phyloP scores from a whole-genome alignment of 345 rosid species.

The Heritiera fomes region DNA sequence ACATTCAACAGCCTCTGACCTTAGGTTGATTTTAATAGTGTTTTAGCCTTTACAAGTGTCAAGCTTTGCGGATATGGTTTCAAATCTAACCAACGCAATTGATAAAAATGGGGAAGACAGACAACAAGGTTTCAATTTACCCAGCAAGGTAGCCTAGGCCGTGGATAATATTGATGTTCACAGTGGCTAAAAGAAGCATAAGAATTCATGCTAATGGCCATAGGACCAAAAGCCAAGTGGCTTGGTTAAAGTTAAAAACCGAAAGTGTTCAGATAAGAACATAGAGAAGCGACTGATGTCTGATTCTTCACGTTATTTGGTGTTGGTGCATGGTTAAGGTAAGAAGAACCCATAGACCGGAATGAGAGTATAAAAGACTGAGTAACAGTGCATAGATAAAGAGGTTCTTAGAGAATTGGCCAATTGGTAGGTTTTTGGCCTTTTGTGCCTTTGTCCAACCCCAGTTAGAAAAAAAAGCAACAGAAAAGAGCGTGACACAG shows the following conservation, averaged over 20 bases:
- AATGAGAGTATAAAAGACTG: slow-evolving; percentile 18
- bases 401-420: slow-evolving; percentile 13
- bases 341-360: not conserved
- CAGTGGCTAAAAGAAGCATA: not conserved
- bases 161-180: slow-evolving; percentile 6
- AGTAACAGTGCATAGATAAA: too few relatives aligned
- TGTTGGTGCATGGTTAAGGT: not conserved
- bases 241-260: not conserved
- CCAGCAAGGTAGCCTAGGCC: not conserved
- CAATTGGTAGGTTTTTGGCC: slow-evolving; percentile 40
- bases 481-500: not conserved
- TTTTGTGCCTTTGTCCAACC: slow-evolving; percentile 45
- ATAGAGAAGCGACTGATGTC: not conserved
- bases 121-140: slow-evolving; percentile 15
- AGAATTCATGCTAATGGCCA: not conserved
- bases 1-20: not conserved
- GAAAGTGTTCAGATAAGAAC: not conserved
- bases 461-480: not conserved
- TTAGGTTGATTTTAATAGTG: not conserved
- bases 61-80: not conserved
- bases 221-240: not conserved
- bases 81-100: not conserved
- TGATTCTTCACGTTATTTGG: not conserved
- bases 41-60: not conserved
- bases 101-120: not conserved